Evolutionary conservation across 106 monocot genomes (phyloP).

Genomic region (Ottelia alismoides): DNA sequence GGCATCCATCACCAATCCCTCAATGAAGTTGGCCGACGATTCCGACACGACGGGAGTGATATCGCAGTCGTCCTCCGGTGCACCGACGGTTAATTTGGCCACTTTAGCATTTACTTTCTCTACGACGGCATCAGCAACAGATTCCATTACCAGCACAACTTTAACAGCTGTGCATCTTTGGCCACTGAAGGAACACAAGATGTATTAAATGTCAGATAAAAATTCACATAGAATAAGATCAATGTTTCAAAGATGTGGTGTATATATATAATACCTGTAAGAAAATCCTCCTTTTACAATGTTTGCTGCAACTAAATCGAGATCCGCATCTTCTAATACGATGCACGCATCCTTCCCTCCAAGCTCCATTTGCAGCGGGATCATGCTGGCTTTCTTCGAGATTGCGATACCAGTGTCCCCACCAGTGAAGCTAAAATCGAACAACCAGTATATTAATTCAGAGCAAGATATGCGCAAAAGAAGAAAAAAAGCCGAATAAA

Average conservation of each 20-base stretch:
- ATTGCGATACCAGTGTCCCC: constrained; percentile 97
- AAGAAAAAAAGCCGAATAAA: too few species aligned
- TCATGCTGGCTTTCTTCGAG: constrained; percentile 96
- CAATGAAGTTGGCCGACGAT: constrained; percentile 97
- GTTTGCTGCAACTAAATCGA: constrained; percentile 85
- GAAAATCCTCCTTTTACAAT: constrained; percentile 99
- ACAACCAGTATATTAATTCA: neutral
- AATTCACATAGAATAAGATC: too few species aligned
- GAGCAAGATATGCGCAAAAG: too few species aligned
- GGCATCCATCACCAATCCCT: constrained; percentile 84
- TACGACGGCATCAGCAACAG: constrained; percentile 81
- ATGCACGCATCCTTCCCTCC: constrained; percentile 99
- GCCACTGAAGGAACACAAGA: constrained; percentile 65
- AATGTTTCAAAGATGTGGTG: too few species aligned
- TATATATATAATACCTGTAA: constrained; percentile 85
- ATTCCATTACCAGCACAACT: constrained; percentile 92
- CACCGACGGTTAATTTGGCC: constrained; percentile 75
- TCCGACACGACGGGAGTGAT: constrained; percentile 95
- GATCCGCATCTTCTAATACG: constrained; percentile 93
- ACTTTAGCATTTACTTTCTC: constrained; percentile 87
- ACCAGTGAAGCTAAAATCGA: constrained; percentile 85
- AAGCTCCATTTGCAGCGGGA: constrained; percentile 97
- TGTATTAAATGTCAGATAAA: too few species aligned
- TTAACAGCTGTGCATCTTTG: constrained; percentile 99
- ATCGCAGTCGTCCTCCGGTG: constrained; percentile 90